These are phyloP conservation scores for Nemophila menziesii DNA, from an alignment of 257 asterid species.

Conservation along the genomic window DNA sequence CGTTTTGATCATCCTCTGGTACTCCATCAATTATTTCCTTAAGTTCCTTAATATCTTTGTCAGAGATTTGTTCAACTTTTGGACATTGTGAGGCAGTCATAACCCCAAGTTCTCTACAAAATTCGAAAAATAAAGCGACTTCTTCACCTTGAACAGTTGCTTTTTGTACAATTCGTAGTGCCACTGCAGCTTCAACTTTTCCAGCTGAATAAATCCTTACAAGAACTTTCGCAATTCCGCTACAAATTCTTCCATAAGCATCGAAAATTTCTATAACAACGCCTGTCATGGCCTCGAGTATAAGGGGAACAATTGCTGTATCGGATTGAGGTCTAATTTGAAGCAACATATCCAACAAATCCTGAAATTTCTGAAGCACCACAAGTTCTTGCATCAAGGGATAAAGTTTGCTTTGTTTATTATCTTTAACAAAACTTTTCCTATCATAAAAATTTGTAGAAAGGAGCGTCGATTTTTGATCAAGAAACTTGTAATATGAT, in stretches of 20 bases:
- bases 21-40: slow-evolving; percentile 37
- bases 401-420: slow-evolving; percentile 1
- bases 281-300: slow-evolving; percentile 61
- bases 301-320: slow-evolving; percentile 32
- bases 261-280: slow-evolving; percentile 50
- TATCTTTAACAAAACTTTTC: background rate
- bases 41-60: slow-evolving; percentile 48
- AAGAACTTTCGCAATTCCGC: slow-evolving; percentile 47
- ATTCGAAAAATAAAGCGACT: slow-evolving; percentile 41
- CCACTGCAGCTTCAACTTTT: slow-evolving; percentile 37
- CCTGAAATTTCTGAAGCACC: slow-evolving; percentile 41
- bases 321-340: slow-evolving; percentile 42
- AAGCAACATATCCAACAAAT: slow-evolving; percentile 40
- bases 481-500: slow-evolving; percentile 68
- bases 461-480: slow-evolving; percentile 41
- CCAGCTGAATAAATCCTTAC: slow-evolving; percentile 35
- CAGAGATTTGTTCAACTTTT: slow-evolving; percentile 35
- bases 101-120: slow-evolving; percentile 52
- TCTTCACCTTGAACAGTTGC: slow-evolving; percentile 50
- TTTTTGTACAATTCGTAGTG: slow-evolving; percentile 41
- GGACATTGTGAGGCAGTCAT: slow-evolving; percentile 41
- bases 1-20: background rate
- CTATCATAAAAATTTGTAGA: slow-evolving; percentile 29
- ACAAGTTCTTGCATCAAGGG: slow-evolving; percentile 34
- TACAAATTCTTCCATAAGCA: slow-evolving; percentile 46